Evolutionary conservation across 495 filamentous ascomycete species (phyloP).

Genomic region (Thermochaetoides thermophila): DNA sequence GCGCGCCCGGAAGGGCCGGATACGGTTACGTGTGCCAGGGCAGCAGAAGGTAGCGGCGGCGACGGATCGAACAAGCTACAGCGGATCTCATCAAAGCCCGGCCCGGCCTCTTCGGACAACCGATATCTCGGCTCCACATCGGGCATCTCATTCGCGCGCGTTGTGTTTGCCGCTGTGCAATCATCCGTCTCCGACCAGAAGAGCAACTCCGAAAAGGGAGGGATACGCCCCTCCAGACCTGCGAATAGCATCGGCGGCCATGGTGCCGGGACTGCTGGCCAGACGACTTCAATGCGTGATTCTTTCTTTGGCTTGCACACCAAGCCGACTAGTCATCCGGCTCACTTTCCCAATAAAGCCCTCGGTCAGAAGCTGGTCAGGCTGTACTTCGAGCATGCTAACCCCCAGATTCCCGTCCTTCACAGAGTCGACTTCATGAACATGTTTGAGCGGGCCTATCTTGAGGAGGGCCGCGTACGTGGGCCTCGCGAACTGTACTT

Average conservation of each 20-base stretch:
- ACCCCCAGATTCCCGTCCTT: constrained; percentile 86
- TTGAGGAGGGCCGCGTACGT: constrained; percentile 47
- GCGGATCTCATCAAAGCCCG: constrained; percentile 58
- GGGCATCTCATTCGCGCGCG: constrained; percentile 85
- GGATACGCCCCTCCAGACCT: constrained; percentile 28
- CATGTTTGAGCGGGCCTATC: constrained; percentile 67
- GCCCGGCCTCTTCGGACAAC: constrained; percentile 58
- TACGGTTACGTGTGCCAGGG: constrained; percentile 12
- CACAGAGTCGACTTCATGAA: constrained; percentile 77
- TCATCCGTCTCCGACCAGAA: constrained; percentile 63
- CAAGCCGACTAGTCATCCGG: constrained; percentile 70
- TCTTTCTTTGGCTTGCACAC: constrained; percentile 91
- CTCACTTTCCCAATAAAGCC: constrained; percentile 65
- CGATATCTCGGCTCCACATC: constrained; percentile 75
- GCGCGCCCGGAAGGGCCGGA: constrained; percentile 9
- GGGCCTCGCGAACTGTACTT: constrained; percentile 78
- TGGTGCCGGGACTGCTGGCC: constrained; percentile 42
- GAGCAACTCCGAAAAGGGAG: constrained; percentile 36
- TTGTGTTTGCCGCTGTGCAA: constrained; percentile 90
- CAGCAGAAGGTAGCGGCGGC: constrained; percentile 20
- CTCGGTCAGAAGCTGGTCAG: constrained; percentile 57
- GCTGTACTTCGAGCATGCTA: constrained; percentile 90
- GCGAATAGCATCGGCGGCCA: constrained; percentile 21
- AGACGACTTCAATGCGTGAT: constrained; percentile 86
- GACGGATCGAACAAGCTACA: constrained; percentile 23